Base-by-base conservation (phyloP, 1,284 basidiomycete species). In the Pholiota adiposa region DNA sequence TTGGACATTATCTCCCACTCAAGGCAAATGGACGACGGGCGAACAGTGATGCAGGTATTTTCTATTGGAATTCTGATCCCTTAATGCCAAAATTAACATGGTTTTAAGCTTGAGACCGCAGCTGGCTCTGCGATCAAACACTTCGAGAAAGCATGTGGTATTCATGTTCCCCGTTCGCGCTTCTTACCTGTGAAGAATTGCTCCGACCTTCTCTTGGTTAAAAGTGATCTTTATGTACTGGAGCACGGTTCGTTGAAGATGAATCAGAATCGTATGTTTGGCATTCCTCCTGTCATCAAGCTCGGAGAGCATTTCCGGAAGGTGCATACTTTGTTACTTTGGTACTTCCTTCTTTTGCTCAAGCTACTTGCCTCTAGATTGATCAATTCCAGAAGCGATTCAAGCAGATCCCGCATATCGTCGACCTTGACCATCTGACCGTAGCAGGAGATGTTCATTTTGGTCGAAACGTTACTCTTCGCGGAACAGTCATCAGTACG, bases 71-170 rank as follows among this genome's bases (percentile, higher is more conserved):
- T 11, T 46, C 14, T 3, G 7, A 4, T 6, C n/a, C 14, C 14
- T 46, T 25, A 5, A 16, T 5, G 9, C 41, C 12, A 6, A 18
- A 23, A 23, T n/a, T 46, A 46, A 46, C 14, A 27, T 5, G 21
- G 93, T 62, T 81, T 97, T 19, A 96, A 62, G 95, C 94, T 99
- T 73, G 97, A 99, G 83, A 99, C 97, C 5, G 95, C 97, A 50
- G 94, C 96, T 56, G 96, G 96, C 79, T 96, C 96, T 29, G 96
- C 96, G 43, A 97, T 99, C 84, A 98, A 98, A 85, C 95, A 97
- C 78, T 97, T 97, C 83, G 89, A 85, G 72, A 90, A 90, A 71
- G 96, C 93, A 7, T 95, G 96, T 75, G 97, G 97, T 67, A 92
- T 99, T 79, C 98, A 99, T 78, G 97, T 99, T 19, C 96, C 97